A percentile compares a stretch with the other conserved stretches of the same genome.
Conservation (phyloP, 1,284 basidiomycete species). For the Cutaneotrichosporon sp. region DNA sequence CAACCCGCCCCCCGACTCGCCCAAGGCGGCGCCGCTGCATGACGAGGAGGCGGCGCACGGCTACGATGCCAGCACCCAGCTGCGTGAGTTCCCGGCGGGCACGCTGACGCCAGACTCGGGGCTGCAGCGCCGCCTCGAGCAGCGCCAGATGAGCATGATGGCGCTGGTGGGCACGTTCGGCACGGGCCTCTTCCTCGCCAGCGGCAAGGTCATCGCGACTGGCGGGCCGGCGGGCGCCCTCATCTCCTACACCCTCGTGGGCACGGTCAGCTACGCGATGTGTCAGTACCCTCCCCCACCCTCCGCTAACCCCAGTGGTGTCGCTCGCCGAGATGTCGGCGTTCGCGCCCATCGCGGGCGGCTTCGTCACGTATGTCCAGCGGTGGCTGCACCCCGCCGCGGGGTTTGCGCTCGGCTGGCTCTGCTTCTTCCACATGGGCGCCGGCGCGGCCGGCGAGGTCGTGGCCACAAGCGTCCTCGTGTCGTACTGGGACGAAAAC, state of each 20-base stretch:
- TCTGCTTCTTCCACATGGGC: constrained; percentile 54
- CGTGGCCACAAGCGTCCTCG: constrained; percentile 69
- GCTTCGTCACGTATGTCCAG: constrained; percentile 44
- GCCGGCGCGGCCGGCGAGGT: constrained; percentile 72
- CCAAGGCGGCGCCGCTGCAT: too few species aligned
- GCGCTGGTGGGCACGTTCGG: constrained; percentile 39
- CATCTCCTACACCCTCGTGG: constrained; percentile 27
- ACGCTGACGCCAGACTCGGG: too few species aligned
- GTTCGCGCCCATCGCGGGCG: constrained; percentile 42
- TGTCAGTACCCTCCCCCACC: constrained; percentile 12
- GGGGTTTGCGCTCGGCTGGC: constrained; percentile 20
- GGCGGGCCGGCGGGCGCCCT: constrained; percentile 55
- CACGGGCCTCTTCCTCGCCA: constrained; percentile 78
- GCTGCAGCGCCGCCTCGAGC: too few species aligned
- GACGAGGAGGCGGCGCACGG: too few species aligned
- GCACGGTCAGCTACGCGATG: constrained; percentile 32
- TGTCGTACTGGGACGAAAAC: constrained; percentile 70
- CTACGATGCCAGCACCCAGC: too few species aligned
- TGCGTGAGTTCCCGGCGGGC: too few species aligned
- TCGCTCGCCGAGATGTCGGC: constrained; percentile 52
- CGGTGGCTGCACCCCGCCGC: constrained; percentile 36
- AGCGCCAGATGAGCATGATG: too few species aligned
- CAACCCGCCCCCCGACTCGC: too few species aligned
- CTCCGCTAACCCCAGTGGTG: constrained; percentile 23
- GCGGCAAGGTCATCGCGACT: constrained; percentile 60